Base-by-base conservation (phyloP, 345 rosid genomes). In the Eucalyptus pauciflora region DNA sequence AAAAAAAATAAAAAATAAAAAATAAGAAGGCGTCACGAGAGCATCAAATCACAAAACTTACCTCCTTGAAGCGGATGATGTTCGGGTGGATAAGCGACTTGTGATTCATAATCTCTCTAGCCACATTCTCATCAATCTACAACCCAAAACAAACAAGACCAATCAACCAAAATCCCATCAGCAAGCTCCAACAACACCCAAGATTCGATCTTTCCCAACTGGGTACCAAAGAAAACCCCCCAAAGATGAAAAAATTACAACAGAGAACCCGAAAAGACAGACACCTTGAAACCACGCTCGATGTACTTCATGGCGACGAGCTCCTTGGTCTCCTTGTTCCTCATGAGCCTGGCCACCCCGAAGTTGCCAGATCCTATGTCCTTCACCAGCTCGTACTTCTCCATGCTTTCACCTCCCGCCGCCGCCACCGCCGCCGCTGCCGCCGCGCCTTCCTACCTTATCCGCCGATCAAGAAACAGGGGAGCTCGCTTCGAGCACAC, bases 221-320 rank as follows among this genome's bases (percentile, higher is more conserved):
- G 85, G 29, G 48, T 20, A 76, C 85, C 7, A 10, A 20, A 76
- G 48, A 37, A 85, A 86, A 50, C 45, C 56, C 58, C 45, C 45
- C 3, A 15, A 29, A 52, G 7, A 4, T 52, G 25, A 52, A 20
- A 52, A 52, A 20, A 20, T 52, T 52, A 20, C 58, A 52, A 18
- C 58, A 3, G 58, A 3, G 58, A 52, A 52, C 58, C 1, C 58
- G 0, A 52, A 52, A 7, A 52, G 18, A 52, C 24, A 52, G 58
- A 52, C 24, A 18, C 56, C 20, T 94, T 97, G 14, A 86, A 94
- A 88, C 99, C 99, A 31, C 99, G 96, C 87, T 97, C 99, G 91
- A 96, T 97, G 92, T 96, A 97, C 94, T 97, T 97, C 98, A 97
- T 96, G 89, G 99, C 99, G 60, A 97, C 98, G 71, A 95, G 96